phyloP scores from a whole-genome alignment of 371 early-diverging fungal species.

The Chytridiales sp. region DNA sequence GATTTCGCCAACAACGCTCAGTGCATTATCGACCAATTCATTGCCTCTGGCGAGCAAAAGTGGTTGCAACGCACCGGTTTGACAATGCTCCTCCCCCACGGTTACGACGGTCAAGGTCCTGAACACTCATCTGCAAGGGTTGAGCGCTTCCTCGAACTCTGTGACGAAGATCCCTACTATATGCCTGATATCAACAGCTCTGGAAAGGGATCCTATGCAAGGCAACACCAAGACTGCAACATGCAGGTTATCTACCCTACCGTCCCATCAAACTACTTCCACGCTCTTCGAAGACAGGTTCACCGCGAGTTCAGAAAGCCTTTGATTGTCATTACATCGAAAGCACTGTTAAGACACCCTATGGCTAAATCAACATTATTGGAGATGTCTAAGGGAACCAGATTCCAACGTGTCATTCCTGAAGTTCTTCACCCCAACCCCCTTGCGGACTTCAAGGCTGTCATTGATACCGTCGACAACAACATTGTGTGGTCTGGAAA shows the following conservation, averaged over 20 bases:
- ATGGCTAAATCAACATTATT: constrained; percentile 76
- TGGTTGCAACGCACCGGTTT: constrained; percentile 92
- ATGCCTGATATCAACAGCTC: constrained; percentile 80
- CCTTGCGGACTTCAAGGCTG: constrained; percentile 45
- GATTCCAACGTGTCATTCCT: constrained; percentile 89
- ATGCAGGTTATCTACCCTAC: constrained; percentile 95
- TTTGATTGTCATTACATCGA: constrained; percentile 84
- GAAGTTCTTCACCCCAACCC: constrained; percentile 77
- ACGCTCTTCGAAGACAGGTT: constrained; percentile 91
- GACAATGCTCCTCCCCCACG: constrained; percentile 91
- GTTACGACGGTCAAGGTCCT: constrained; percentile 97
- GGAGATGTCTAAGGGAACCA: constrained; percentile 80
- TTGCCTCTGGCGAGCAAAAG: constrained; percentile 93
- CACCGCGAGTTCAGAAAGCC: constrained; percentile 97
- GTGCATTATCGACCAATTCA: constrained; percentile 95
- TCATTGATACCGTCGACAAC: constrained; percentile 16
- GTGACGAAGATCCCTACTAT: constrained; percentile 88
- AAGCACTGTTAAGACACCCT: constrained; percentile 92
- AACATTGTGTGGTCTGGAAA: constrained; percentile 40
- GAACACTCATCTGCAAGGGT: constrained; percentile 94
- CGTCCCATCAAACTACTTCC: constrained; percentile 96
- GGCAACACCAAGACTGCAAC: constrained; percentile 96
- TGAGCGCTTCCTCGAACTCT: constrained; percentile 92
- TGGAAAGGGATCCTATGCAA: constrained; percentile 49
- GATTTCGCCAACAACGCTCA: constrained; percentile 97